phyloP scores from a whole-genome alignment of 1,139 yeast species.

The Tardiomyces blankii region DNA sequence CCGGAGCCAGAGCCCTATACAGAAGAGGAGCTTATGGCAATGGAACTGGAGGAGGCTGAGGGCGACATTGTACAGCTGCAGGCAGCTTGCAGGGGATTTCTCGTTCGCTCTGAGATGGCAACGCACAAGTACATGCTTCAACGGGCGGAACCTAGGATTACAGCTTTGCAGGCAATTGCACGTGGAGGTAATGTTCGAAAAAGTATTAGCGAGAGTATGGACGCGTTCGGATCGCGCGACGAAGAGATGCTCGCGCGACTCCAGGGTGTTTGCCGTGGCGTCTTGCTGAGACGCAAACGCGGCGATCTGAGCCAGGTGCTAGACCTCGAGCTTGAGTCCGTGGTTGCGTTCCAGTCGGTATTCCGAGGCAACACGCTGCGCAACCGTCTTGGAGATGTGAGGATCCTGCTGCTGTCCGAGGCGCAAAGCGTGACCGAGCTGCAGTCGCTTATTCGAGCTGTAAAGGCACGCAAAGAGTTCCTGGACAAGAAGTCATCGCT shows the following conservation, averaged over 20 bases:
- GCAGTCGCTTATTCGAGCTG: slow-evolving; percentile 20
- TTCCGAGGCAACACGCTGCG: slow-evolving; percentile 2
- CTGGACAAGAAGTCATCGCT: slow-evolving; percentile 29
- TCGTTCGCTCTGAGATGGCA: slow-evolving; percentile 15
- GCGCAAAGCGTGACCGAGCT: slow-evolving; percentile 29
- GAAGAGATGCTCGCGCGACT: slow-evolving; percentile 14
- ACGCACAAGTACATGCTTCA: slow-evolving; percentile 2
- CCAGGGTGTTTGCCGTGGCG: slow-evolving; percentile 2
- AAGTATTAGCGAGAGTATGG: too few species aligned
- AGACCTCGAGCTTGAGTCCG: neutral
- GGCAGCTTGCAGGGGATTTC: slow-evolving; percentile 21
- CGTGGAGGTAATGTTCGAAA: slow-evolving; percentile 28
- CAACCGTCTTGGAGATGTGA: neutral
- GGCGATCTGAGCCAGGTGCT: neutral
- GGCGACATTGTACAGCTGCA: slow-evolving; percentile 21
- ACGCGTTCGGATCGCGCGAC: too few species aligned
- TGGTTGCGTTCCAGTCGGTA: neutral
- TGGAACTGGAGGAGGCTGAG: slow-evolving; percentile 19
- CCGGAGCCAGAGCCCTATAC: slow-evolving; percentile 6
- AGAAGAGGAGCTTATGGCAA: slow-evolving; percentile 10
- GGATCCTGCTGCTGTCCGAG: slow-evolving; percentile 5
- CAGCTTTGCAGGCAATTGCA: slow-evolving; percentile 37
- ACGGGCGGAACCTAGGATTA: slow-evolving; percentile 5
- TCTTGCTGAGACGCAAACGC: neutral
- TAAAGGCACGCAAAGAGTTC: slow-evolving; percentile 33